These are phyloP conservation scores for Lepraria neglecta DNA, from an alignment of 495 filamentous ascomycete species.

Conservation along the genomic window DNA sequence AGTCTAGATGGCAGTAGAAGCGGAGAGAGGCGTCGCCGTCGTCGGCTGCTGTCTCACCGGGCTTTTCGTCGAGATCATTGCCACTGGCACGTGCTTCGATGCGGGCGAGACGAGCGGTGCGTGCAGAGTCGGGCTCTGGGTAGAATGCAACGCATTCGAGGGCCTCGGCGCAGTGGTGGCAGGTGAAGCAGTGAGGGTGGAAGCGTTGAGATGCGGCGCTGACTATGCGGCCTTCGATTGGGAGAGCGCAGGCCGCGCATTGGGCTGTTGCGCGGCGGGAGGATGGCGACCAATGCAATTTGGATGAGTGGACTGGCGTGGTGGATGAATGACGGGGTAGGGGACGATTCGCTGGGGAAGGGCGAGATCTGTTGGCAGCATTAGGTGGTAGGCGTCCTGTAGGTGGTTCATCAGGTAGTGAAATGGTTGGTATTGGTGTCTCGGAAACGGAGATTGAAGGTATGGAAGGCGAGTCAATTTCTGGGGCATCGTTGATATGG, in stretches of 20 bases:
- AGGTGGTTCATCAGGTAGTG: conserved; percentile 24
- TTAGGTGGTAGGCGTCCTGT: conserved; percentile 11
- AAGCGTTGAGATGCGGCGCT: conserved; percentile 75
- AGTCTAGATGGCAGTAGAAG: conserved; percentile 97
- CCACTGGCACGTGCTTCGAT: conserved; percentile 52
- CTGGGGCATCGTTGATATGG: conserved; percentile 16
- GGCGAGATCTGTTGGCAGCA: conserved; percentile 1
- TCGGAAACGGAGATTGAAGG: conserved; percentile 61
- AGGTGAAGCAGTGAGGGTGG: conserved; percentile 89
- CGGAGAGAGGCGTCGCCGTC: conserved; percentile 63
- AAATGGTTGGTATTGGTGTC: conserved; percentile 31
- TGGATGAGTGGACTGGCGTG: conserved; percentile 24
- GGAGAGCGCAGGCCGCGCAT: conserved; percentile 74
- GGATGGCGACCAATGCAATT: conserved; percentile 30
- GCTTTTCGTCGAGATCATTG: conserved; percentile 52
- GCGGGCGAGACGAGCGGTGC: conserved; percentile 61
- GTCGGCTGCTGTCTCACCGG: conserved; percentile 54
- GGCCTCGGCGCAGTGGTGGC: conserved; percentile 76
- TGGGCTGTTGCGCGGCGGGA: conserved; percentile 62
- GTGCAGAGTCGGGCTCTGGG: conserved; percentile 70
- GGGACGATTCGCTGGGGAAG: conserved; percentile 21
- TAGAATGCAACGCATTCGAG: conserved; percentile 96
- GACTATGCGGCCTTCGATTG: conserved; percentile 86
- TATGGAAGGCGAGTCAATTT: conserved; percentile 31
- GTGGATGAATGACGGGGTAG: conserved; percentile 29